Evolutionary conservation across 1,284 basidiomycete genomes (phyloP).

Genomic region (Melanopsichium pennsylvanicum): DNA sequence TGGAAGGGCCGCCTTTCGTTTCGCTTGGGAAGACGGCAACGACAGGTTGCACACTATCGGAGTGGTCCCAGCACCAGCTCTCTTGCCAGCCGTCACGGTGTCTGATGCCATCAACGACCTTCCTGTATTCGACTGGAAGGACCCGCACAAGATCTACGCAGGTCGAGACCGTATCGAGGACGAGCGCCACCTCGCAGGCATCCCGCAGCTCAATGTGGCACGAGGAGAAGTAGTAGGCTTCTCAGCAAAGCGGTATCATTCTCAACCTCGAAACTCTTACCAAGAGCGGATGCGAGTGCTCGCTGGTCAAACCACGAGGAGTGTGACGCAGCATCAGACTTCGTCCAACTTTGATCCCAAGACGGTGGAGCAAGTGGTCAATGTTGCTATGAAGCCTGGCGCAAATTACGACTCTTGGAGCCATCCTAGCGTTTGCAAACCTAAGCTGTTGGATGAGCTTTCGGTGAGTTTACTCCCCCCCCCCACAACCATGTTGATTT

Average conservation of each 20-base stretch:
- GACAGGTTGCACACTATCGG: not conserved
- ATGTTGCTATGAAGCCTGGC: constrained; percentile 23
- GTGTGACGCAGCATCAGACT: constrained; percentile 26
- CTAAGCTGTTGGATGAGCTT: not conserved
- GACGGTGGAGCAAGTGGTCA: constrained; percentile 29
- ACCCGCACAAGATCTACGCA: constrained; percentile 26
- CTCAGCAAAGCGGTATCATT: not conserved
- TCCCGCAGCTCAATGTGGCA: constrained; percentile 12
- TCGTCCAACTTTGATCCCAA: not conserved
- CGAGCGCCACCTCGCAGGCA: constrained; percentile 2
- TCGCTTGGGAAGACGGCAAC: constrained; percentile 16
- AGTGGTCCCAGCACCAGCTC: not conserved
- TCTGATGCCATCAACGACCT: constrained; percentile 26
- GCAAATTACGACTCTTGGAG: constrained; percentile 25
- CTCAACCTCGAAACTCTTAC: constrained; percentile 9
- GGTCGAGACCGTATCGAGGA: constrained; percentile 12
- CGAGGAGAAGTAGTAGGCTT: not conserved
- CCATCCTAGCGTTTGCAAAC: constrained; percentile 16
- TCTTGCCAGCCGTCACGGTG: constrained; percentile 15
- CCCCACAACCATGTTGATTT: too few relatives aligned
- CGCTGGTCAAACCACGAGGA: not conserved
- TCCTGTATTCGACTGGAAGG: constrained; percentile 33
- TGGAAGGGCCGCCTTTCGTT: not conserved
- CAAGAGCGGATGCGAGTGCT: constrained; percentile 32
- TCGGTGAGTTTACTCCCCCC: constrained; percentile 12